Conservation (phyloP, 108 stramenopile species). For the Schizochytrium sp. region DNA sequence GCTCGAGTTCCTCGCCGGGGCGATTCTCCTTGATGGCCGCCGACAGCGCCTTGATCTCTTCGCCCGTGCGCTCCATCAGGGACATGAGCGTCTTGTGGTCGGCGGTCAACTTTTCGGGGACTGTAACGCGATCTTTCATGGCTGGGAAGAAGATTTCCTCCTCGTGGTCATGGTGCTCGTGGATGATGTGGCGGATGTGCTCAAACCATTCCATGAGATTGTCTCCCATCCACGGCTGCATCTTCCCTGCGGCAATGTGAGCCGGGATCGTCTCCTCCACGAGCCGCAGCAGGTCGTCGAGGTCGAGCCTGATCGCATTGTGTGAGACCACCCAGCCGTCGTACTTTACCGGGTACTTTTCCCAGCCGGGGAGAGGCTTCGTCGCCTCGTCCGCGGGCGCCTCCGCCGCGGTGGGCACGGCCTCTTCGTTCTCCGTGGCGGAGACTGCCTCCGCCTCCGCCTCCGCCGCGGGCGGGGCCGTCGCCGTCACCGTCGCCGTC, state of each 20-base stretch:
- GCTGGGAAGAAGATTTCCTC: conserved; percentile 7
- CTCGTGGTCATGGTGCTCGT: background rate
- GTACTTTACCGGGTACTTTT: background rate
- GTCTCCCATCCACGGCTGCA: conserved; percentile 1
- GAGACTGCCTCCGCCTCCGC: background rate
- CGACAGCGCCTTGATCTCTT: background rate
- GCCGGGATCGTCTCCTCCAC: background rate
- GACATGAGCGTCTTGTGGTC: background rate
- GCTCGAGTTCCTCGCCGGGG: background rate
- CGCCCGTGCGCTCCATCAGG: background rate
- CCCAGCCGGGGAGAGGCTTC: background rate
- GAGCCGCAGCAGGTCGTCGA: background rate
- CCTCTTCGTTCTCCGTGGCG: background rate
- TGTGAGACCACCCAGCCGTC: conserved; percentile 3
- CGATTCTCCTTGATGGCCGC: background rate
- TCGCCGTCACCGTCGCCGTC: too few relatives aligned
- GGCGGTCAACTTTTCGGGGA: background rate
- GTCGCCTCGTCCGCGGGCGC: background rate
- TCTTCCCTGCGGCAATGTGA: background rate
- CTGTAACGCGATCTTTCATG: background rate
- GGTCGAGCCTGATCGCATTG: background rate
- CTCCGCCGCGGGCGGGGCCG: background rate
- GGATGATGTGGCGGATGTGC: background rate
- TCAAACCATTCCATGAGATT: background rate
- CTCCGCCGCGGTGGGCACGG: background rate